Percentiles rank a stretch among this genome's conserved stretches.
Evolutionary conservation across 331 rosid species (phyloP).

Genomic region (Stylosanthes scabra): DNA sequence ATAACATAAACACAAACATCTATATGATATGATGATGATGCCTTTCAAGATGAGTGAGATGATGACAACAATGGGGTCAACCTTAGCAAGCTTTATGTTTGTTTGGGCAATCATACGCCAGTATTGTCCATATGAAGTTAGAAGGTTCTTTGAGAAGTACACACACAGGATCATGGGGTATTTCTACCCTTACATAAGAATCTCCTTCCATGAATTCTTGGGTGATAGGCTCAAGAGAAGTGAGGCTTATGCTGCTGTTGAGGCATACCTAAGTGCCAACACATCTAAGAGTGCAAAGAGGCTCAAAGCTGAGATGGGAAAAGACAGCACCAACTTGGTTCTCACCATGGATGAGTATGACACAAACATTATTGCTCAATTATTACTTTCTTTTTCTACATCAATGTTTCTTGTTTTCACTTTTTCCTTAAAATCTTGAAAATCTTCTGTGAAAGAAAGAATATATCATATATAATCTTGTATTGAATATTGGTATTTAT

Average conservation of each 20-base stretch:
- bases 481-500: too few relatives aligned
- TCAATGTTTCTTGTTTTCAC: too few relatives aligned
- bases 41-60: constrained; percentile 63
- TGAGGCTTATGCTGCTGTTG: constrained; percentile 73
- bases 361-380: too few relatives aligned
- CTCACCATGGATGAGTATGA: constrained; percentile 72
- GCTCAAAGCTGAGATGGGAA: constrained; percentile 84
- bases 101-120: constrained; percentile 82
- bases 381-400: too few relatives aligned
- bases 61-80: constrained; percentile 80
- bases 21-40: constrained; percentile 33
- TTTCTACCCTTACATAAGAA: constrained; percentile 67
- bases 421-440: too few relatives aligned
- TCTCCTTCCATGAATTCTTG: constrained; percentile 72
- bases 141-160: constrained; percentile 59
- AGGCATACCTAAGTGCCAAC: constrained; percentile 77
- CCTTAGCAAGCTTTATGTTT: constrained; percentile 84
- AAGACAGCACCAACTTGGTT: constrained; percentile 59
- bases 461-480: too few relatives aligned
- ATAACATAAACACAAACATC: not conserved
- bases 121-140: constrained; percentile 69
- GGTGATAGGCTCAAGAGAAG: constrained; percentile 80
- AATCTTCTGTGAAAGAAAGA: too few relatives aligned
- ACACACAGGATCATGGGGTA: constrained; percentile 50
- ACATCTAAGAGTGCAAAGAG: constrained; percentile 69